phyloP scores from a whole-genome alignment of 768 basidiomycete species.

The Ramaria rubella region DNA sequence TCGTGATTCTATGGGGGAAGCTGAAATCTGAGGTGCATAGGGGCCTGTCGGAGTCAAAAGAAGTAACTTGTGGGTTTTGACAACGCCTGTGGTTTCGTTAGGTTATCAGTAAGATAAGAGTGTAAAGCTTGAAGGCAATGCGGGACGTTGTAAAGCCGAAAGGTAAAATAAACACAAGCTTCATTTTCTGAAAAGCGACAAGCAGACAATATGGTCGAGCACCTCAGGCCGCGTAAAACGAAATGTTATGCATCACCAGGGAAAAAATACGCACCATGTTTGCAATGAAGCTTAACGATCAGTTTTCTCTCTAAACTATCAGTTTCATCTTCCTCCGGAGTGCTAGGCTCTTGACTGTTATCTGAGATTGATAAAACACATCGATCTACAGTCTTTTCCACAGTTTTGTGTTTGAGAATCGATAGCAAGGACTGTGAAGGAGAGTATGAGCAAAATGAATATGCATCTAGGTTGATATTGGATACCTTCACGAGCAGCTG shows the following conservation, averaged over 20 bases:
- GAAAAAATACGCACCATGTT: constrained; percentile 52
- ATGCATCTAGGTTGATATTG: neutral
- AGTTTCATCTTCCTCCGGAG: constrained; percentile 33
- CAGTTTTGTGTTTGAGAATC: constrained; percentile 63
- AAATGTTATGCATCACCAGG: neutral
- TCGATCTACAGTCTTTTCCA: constrained; percentile 70
- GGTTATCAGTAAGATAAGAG: neutral
- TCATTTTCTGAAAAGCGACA: neutral
- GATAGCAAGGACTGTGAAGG: constrained; percentile 54
- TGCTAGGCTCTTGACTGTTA: constrained; percentile 24
- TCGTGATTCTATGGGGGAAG: constrained; percentile 51
- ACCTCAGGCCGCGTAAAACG: neutral
- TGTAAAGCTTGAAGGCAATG: too few relatives aligned
- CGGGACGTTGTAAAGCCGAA: too few relatives aligned
- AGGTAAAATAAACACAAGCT: constrained; percentile 10
- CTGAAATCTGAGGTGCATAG: constrained; percentile 60
- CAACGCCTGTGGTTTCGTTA: constrained; percentile 47
- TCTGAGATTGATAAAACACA: constrained; percentile 71
- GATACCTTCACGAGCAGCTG: constrained; percentile 65
- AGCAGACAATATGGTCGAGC: neutral
- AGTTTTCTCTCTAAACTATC: constrained; percentile 69
- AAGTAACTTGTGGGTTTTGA: constrained; percentile 74
- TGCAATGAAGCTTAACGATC: constrained; percentile 69
- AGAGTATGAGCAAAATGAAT: neutral
- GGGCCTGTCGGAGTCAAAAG: constrained; percentile 52